Evolutionary conservation across 768 basidiomycete genomes (phyloP).

Genomic region (Sarcodon aspratus): DNA sequence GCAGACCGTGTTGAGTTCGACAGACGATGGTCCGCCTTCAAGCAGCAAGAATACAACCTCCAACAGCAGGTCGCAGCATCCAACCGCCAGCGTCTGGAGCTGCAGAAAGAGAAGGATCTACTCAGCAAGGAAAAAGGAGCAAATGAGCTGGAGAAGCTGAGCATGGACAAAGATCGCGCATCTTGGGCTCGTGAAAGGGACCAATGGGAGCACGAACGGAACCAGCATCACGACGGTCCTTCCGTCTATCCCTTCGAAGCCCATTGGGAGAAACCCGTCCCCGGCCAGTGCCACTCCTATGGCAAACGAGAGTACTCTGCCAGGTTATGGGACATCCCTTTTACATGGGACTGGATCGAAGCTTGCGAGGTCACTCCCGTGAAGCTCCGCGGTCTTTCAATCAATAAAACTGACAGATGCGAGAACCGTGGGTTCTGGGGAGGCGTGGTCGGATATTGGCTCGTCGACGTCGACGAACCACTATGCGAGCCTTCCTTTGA

Average conservation of each 20-base stretch:
- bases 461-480: not conserved
- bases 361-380: not conserved
- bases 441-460: not conserved
- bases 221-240: too few relatives aligned
- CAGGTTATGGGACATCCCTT: not conserved
- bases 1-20: too few relatives aligned
- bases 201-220: too few relatives aligned
- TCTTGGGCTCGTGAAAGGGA: too few relatives aligned
- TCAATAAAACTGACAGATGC: not conserved
- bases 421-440: not conserved
- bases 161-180: too few relatives aligned
- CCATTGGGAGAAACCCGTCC: not conserved
- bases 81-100: too few relatives aligned
- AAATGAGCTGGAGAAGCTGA: too few relatives aligned
- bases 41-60: too few relatives aligned
- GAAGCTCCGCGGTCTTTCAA: not conserved
- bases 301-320: not conserved
- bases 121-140: too few relatives aligned
- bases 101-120: too few relatives aligned
- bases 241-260: not conserved
- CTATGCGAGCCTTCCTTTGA: not conserved
- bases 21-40: too few relatives aligned
- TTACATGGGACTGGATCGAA: not conserved
- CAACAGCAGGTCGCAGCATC: too few relatives aligned
- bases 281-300: not conserved